Evolutionary conservation across 306 rosid species (phyloP).

Genomic region (Medicago lupulina): DNA sequence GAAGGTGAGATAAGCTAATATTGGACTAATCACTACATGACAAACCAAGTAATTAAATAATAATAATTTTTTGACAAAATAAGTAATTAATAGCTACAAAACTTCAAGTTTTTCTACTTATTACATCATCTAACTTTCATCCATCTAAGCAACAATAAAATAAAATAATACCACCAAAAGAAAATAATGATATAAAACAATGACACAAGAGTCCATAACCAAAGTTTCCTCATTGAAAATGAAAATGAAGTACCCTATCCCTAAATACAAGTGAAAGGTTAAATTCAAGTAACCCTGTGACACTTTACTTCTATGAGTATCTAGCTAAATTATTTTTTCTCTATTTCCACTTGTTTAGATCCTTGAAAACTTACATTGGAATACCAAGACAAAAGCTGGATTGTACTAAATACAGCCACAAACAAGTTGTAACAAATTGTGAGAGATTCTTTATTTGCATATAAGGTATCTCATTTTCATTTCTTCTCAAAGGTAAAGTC

Average conservation of each 20-base stretch:
- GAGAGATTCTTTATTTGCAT: conserved; percentile 32
- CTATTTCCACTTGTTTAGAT: not conserved
- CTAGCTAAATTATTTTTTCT: not conserved
- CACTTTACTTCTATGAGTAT: conserved; percentile 45
- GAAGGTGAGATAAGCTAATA: not conserved
- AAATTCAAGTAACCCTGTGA: conserved; percentile 39
- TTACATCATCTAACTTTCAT: conserved; percentile 13
- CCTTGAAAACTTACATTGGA: conserved; percentile 41
- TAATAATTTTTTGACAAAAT: too few relatives aligned
- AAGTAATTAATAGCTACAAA: not conserved
- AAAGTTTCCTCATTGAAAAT: conserved; percentile 31
- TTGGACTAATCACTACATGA: conserved; percentile 3
- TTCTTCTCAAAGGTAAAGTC: conserved; percentile 38
- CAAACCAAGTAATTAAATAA: not conserved
- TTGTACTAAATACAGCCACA: conserved; percentile 33
- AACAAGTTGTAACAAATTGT: conserved; percentile 47
- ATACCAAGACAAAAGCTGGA: conserved; percentile 43
- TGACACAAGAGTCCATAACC: not conserved
- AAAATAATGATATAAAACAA: not conserved
- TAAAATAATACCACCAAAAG: not conserved
- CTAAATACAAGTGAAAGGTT: conserved; percentile 27
- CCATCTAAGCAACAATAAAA: not conserved
- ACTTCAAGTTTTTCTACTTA: not conserved
- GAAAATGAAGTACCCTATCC: conserved; percentile 27
- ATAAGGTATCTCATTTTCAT: conserved; percentile 30